Evolutionary conservation across 2,329 filamentous ascomycete species (phyloP).

Genomic region (Hyphodiscus sp.): DNA sequence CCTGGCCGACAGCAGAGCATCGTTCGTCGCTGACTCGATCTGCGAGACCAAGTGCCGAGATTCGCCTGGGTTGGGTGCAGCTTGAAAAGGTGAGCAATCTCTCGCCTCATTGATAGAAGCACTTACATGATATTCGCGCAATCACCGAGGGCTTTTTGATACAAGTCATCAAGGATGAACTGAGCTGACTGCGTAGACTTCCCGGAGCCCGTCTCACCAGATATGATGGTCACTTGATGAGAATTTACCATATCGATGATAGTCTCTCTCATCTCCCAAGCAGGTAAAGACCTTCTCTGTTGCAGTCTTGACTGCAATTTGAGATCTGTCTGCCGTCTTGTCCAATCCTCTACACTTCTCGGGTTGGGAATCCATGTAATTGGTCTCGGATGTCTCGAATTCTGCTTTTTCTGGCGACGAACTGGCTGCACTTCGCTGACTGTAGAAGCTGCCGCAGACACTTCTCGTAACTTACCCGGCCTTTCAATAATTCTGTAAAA

Average conservation of each 20-base stretch:
- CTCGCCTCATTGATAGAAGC: background rate
- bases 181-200: conserved; percentile 97
- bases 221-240: conserved; percentile 91
- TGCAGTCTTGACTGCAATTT: conserved; percentile 67
- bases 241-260: conserved; percentile 70
- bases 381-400: conserved; percentile 45
- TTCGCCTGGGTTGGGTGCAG: conserved; percentile 90
- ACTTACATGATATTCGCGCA: conserved; percentile 70
- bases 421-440: conserved; percentile 42
- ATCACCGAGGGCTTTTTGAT: conserved; percentile 65
- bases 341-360: conserved; percentile 62
- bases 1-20: conserved; percentile 72
- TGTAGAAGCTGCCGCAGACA: conserved; percentile 70
- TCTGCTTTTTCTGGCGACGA: conserved; percentile 24
- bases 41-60: conserved; percentile 87
- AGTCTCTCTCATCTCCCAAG: conserved; percentile 74
- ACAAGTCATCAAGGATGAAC: conserved; percentile 89
- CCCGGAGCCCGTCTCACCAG: conserved; percentile 92
- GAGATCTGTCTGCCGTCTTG: conserved; percentile 55
- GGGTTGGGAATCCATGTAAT: conserved; percentile 58
- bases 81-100: conserved; percentile 12
- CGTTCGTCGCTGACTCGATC: conserved; percentile 93
- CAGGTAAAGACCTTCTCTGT: conserved; percentile 69
- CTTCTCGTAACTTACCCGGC: conserved; percentile 77
- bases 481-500: conserved; percentile 76